Conservation (phyloP, 2,329 filamentous ascomycete genomes). For the Blastomyces gilchristii region DNA sequence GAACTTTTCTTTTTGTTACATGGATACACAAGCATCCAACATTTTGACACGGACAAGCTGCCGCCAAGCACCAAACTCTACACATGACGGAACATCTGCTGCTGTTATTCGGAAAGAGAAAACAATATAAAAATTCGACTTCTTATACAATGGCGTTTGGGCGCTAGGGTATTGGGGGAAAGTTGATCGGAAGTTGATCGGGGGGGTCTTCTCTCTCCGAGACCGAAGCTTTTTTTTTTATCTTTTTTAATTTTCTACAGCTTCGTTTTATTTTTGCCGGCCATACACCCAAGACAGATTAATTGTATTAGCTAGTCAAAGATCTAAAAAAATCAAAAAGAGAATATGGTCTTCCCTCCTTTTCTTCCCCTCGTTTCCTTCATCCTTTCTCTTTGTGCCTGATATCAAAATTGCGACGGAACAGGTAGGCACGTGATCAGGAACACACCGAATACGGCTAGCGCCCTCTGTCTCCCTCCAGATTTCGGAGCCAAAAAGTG, state of each 20-base stretch:
- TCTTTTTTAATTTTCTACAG: too few species aligned
- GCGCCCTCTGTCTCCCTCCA: neutral
- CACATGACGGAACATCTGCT: slow-evolving; percentile 2
- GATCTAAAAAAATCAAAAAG: slow-evolving; percentile 15
- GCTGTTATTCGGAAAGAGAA: slow-evolving; percentile 3
- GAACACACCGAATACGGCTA: neutral
- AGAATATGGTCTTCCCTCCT: neutral
- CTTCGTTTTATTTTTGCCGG: neutral
- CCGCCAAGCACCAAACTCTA: slow-evolving; percentile 14
- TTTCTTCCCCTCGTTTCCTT: neutral
- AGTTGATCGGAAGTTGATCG: slow-evolving; percentile 19
- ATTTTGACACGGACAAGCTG: neutral
- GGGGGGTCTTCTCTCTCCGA: slow-evolving; percentile 7
- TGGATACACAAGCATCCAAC: slow-evolving; percentile 2
- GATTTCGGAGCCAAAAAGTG: neutral
- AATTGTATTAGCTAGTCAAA: slow-evolving; percentile 13
- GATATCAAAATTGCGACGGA: neutral
- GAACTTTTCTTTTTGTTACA: neutral
- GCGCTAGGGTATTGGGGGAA: slow-evolving; percentile 28
- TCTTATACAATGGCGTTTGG: slow-evolving; percentile 33
- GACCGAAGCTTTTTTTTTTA: slow-evolving; percentile 6
- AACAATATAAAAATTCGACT: slow-evolving; percentile 17
- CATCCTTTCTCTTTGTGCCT: neutral
- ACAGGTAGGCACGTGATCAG: neutral
- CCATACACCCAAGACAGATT: neutral